Evolutionary conservation across 441 rosid species (phyloP).

Genomic region (Manihot esculenta): DNA sequence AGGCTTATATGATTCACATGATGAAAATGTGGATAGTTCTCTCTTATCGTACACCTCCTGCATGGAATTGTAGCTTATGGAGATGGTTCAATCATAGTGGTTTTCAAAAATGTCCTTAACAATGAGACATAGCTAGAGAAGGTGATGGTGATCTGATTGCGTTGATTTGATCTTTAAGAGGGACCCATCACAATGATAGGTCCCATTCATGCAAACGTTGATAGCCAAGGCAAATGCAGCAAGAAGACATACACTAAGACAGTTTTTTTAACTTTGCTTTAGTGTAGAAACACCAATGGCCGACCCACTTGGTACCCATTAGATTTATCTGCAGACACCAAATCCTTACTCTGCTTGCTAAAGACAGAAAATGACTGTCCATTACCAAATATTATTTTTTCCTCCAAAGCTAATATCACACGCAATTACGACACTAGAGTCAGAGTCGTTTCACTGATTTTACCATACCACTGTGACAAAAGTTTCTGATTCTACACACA

Average conservation of each 20-base stretch:
- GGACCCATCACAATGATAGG: conserved; percentile 26
- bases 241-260: conserved; percentile 28
- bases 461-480: too few relatives aligned
- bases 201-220: conserved; percentile 31
- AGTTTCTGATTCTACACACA: too few relatives aligned
- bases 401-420: too few relatives aligned
- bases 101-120: conserved; percentile 2
- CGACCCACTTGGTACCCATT: conserved; percentile 43
- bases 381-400: conserved; percentile 24
- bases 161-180: background rate
- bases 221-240: conserved; percentile 14
- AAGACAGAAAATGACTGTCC: conserved; percentile 34
- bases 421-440: too few relatives aligned
- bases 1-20: conserved; percentile 14
- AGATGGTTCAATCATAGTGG: background rate
- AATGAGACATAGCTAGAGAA: background rate
- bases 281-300: conserved; percentile 21
- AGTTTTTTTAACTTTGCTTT: background rate
- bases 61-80: too few relatives aligned
- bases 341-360: conserved; percentile 33
- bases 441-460: too few relatives aligned
- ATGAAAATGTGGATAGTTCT: background rate
- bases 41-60: too few relatives aligned
- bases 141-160: too few relatives aligned
- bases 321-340: conserved; percentile 40